Base-by-base conservation (phyloP, 148 eudicot genomes). In the Rhododendron griersonianum region DNA sequence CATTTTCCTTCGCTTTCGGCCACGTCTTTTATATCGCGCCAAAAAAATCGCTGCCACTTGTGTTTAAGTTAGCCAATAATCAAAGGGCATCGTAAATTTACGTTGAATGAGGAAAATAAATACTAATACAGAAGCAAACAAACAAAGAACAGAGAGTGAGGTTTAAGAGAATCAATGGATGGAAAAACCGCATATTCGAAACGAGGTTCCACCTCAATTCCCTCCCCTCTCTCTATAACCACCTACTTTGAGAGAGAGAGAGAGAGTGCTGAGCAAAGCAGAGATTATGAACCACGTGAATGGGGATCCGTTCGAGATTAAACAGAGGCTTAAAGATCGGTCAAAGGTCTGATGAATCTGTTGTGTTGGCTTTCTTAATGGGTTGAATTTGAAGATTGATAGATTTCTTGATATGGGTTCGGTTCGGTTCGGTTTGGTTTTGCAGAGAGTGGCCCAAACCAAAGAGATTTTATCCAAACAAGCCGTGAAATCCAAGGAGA, bases 401-500 rank as follows among this genome's bases (percentile, higher is more conserved):
- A 74, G 3, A 8, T 16, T 77, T 14, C 3, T 13, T 75, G 83
- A 51, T 18, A 71, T 59, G 59, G 18, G 61, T 55, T 47, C 67
- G 57, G 11, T 55, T 47, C 67, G 57, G 11, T 39, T 39, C 44
- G 6, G 45, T 67, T 84, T 85, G 77, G 73, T 75, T 51, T 81
- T 89, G 87, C 74, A 96, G 98, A 94, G 89, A 95, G 98, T 96
- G 55, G 94, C 88, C 71, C 92, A 95, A 87, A 96, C 98, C 1
- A 96, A 91, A 81, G 98, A 96, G 91, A 93, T 87, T 21, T 91
- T 97, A 67, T 94, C 99, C 41, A 94, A 97, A 86, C 98, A 97
- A 11, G 99, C 98, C 3, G 95, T 91, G 41, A 93, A 93, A 41
- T 41, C 98, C 1, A 96, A 90, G 78, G 98, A 96, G 91, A 93